phyloP scores from a whole-genome alignment of 768 basidiomycete species.

The Boletellus ananas region DNA sequence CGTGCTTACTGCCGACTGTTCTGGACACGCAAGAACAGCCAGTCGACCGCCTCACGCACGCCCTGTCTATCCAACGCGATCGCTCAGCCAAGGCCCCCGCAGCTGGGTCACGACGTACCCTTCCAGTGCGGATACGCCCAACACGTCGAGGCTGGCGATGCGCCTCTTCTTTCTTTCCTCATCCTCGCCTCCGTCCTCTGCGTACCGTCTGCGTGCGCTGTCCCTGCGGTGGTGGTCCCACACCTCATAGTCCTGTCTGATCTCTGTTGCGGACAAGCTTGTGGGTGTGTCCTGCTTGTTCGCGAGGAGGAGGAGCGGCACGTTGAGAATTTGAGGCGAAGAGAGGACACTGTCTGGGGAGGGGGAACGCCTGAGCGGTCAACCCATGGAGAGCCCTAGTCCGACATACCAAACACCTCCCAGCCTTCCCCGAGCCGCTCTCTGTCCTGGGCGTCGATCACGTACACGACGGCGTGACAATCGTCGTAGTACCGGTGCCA shows the following conservation, averaged over 20 bases:
- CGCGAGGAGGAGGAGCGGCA: conserved; percentile 88
- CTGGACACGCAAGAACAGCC: conserved; percentile 92
- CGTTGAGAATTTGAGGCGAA: conserved; percentile 82
- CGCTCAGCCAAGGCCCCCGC: neutral
- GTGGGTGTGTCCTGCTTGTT: conserved; percentile 91
- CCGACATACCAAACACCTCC: conserved; percentile 87
- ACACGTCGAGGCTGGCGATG: conserved; percentile 77
- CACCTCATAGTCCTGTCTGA: conserved; percentile 83
- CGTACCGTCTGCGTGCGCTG: conserved; percentile 54
- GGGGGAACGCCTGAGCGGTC: too few species aligned
- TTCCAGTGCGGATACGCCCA: conserved; percentile 88
- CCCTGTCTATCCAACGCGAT: conserved; percentile 58
- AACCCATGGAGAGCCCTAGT: neutral
- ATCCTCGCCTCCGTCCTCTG: conserved; percentile 45
- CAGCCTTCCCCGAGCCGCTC: conserved; percentile 90
- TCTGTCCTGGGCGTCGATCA: conserved; percentile 89
- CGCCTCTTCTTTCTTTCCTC: conserved; percentile 46
- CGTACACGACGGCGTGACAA: conserved; percentile 94
- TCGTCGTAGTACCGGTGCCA: conserved; percentile 96
- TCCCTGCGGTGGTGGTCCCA: conserved; percentile 79
- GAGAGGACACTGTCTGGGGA: conserved; percentile 74
- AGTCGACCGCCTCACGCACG: conserved; percentile 85
- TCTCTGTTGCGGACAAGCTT: conserved; percentile 84
- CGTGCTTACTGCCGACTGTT: conserved; percentile 65
- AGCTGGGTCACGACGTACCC: conserved; percentile 52